Conservation (phyloP, 2,329 filamentous ascomycete genomes). For the Rutstroemia sp. region DNA sequence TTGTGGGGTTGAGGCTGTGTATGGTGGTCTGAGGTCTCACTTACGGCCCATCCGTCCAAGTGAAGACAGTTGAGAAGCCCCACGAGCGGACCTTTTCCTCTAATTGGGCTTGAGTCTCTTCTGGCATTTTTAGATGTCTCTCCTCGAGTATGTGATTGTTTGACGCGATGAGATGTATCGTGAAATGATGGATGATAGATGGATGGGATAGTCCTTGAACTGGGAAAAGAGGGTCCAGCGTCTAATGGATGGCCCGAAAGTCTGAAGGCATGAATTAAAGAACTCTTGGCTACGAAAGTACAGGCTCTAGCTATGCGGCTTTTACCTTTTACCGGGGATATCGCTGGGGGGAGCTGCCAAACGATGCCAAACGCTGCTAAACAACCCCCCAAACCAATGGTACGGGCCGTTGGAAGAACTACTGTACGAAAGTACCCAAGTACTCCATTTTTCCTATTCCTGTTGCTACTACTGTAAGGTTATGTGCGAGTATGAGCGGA, state of each 20-base stretch:
- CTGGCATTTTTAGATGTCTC: conserved; percentile 11
- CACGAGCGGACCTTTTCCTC: conserved; percentile 59
- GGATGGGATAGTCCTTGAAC: no score
- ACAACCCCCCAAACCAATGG: neutral
- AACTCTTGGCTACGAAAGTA: no score
- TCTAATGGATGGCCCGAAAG: no score
- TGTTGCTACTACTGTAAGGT: neutral
- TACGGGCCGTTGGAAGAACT: neutral
- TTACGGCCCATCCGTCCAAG: conserved; percentile 64
- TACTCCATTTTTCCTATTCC: neutral
- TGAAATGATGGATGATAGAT: neutral
- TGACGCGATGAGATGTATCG: neutral
- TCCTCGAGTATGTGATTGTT: neutral
- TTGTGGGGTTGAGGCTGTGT: neutral
- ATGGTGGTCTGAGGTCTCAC: conserved; percentile 25
- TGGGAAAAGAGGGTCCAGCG: no score
- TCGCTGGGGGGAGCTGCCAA: neutral
- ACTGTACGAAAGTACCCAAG: neutral
- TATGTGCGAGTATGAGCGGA: no score
- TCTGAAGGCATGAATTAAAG: no score
- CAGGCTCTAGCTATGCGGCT: neutral
- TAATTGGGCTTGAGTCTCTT: conserved; percentile 38
- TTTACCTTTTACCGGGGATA: neutral
- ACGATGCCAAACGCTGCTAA: no score
- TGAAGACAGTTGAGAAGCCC: conserved; percentile 64